Percentiles rank a stretch among this genome's conserved stretches.
Evolutionary conservation across 805 yeast genomes (phyloP).

Genomic region (Kodamaea neixiangensis): DNA sequence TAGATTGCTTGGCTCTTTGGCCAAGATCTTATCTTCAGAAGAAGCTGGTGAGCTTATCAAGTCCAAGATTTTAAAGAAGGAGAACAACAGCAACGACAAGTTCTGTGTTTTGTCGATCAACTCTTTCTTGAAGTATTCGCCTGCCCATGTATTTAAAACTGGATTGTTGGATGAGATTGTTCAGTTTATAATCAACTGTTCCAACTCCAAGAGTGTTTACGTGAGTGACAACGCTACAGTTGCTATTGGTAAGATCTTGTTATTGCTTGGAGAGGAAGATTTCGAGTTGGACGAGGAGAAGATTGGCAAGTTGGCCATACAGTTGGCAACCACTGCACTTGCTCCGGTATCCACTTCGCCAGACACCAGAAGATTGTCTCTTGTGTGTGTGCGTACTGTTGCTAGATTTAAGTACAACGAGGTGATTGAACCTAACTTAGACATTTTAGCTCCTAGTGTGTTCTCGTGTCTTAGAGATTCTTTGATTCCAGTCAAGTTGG

Average conservation of each 20-base stretch:
- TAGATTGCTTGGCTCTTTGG: conserved; percentile 71
- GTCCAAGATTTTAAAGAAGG: conserved; percentile 55
- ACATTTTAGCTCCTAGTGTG: conserved; percentile 65
- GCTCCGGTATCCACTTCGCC: conserved; percentile 60
- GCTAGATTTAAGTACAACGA: conserved; percentile 59
- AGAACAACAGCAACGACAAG: conserved; percentile 40
- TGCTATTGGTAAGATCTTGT: conserved; percentile 79
- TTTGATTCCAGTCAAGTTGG: conserved; percentile 88
- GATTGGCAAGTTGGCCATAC: conserved; percentile 45
- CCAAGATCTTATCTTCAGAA: conserved; percentile 62
- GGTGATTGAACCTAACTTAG: conserved; percentile 54
- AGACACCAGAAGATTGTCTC: conserved; percentile 78
- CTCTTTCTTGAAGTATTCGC: conserved; percentile 78
- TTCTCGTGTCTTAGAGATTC: conserved; percentile 84
- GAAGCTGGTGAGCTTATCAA: conserved; percentile 64
- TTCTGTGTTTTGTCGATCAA: conserved; percentile 74
- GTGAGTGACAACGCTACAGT: conserved; percentile 73
- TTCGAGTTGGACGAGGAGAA: conserved; percentile 47
- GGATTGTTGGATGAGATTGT: conserved; percentile 54
- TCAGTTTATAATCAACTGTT: conserved; percentile 47
- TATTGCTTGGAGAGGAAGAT: conserved; percentile 46
- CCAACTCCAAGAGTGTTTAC: conserved; percentile 46
- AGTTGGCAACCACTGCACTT: conserved; percentile 50
- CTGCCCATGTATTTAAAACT: conserved; percentile 57
- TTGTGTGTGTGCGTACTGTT: conserved; percentile 74